phyloP scores from a whole-genome alignment of 2,329 filamentous ascomycete genomes.

The Aspergillus tanneri region DNA sequence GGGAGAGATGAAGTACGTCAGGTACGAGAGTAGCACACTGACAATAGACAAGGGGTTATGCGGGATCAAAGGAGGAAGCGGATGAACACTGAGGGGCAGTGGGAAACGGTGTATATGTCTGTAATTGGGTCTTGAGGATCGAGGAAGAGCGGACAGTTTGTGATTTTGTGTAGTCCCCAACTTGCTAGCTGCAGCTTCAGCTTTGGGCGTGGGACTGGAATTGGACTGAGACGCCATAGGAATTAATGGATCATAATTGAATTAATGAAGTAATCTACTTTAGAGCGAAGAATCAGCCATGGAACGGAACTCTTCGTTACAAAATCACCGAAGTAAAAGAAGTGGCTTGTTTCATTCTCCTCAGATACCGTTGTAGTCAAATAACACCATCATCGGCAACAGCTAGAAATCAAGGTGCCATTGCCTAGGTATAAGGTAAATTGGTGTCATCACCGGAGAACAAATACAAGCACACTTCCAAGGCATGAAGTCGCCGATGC shows the following conservation, averaged over 20 bases:
- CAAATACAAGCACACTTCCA: constrained; percentile 18
- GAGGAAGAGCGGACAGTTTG: constrained; percentile 26
- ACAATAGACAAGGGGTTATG: constrained; percentile 88
- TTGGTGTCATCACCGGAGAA: constrained; percentile 48
- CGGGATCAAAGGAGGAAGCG: constrained; percentile 83
- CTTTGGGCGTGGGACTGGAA: constrained; percentile 17
- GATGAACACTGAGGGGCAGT: constrained; percentile 76
- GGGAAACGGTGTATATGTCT: constrained; percentile 79
- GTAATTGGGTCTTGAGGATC: constrained; percentile 53
- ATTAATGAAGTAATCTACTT: constrained; percentile 23
- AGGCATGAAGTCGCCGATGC: constrained; percentile 15
- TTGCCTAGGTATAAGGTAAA: constrained; percentile 45
- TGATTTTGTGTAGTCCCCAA: constrained; percentile 17
- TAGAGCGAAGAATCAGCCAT: constrained; percentile 26
- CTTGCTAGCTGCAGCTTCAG: constrained; percentile 14
- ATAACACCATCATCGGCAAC: constrained; percentile 52
- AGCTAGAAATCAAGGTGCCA: constrained; percentile 54
- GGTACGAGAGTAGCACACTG: constrained; percentile 73
- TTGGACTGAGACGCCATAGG: constrained; percentile 29
- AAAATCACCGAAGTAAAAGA: constrained; percentile 13
- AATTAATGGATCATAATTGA: constrained; percentile 25
- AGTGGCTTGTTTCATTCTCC: constrained; percentile 42
- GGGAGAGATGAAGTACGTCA: constrained; percentile 68
- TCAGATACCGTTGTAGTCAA: constrained; percentile 99
- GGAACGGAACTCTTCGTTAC: constrained; percentile 20